Evolutionary conservation across 345 rosid genomes (phyloP).

Genomic region (Lumnitzera littorea): DNA sequence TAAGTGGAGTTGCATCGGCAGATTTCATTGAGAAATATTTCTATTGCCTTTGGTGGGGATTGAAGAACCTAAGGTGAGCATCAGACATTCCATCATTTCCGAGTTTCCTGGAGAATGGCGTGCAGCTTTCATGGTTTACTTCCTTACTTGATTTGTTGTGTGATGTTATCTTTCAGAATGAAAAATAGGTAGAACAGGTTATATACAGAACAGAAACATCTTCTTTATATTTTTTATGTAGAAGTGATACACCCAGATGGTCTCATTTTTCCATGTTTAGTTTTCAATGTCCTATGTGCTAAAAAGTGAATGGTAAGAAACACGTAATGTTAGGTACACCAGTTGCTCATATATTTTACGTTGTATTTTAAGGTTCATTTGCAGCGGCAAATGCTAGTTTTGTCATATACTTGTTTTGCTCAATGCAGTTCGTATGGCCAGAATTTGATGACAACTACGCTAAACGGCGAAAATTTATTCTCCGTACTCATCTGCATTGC

Average conservation of each 20-base stretch:
- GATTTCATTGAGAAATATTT: conserved; percentile 55
- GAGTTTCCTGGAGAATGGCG: too few species aligned
- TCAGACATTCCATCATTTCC: neutral
- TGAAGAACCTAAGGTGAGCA: conserved; percentile 58
- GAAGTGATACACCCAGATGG: too few species aligned
- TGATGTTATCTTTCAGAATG: neutral
- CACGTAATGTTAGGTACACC: neutral
- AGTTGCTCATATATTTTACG: neutral
- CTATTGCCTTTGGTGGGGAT: conserved; percentile 94
- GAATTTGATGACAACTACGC: conserved; percentile 50
- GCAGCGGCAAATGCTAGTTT: neutral
- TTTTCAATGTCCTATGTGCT: too few species aligned
- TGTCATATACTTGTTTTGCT: conserved; percentile 2
- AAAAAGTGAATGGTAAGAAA: too few species aligned
- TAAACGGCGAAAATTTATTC: conserved; percentile 47
- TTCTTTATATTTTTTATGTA: too few species aligned
- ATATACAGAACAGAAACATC: too few species aligned
- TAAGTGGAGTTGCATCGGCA: conserved; percentile 49
- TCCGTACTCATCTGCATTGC: conserved; percentile 57
- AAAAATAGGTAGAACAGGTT: too few species aligned
- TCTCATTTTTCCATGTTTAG: neutral
- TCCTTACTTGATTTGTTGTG: neutral
- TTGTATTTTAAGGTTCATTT: too few species aligned
- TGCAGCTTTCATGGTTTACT: neutral
- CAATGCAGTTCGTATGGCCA: conserved; percentile 80